Conservation (phyloP, 108 stramenopile genomes). For the Discostella stelligeroides region DNA sequence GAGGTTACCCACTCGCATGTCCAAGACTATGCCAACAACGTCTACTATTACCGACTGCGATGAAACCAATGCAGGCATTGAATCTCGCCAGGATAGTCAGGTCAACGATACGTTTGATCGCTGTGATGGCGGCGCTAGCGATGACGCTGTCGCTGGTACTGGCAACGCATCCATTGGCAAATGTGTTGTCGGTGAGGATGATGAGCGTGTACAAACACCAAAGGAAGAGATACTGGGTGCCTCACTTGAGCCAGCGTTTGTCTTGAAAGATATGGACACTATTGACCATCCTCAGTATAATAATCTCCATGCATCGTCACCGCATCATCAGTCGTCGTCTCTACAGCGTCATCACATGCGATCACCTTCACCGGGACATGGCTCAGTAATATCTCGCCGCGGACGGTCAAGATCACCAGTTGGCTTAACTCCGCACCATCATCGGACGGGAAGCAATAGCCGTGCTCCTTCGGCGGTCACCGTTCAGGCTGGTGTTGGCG, state of each 20-base stretch:
- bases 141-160: not conserved
- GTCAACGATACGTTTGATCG: not conserved
- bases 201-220: slow-evolving; percentile 1
- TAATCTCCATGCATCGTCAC: not conserved
- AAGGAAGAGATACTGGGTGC: not conserved
- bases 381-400: slow-evolving; percentile 21
- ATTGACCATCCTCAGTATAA: slow-evolving; percentile 5
- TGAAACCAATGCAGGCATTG: not conserved
- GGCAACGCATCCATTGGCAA: too few relatives aligned
- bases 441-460: slow-evolving; percentile 13
- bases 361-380: slow-evolving; percentile 4
- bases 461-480: slow-evolving; percentile 2
- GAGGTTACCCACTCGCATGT: slow-evolving; percentile 7
- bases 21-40: not conserved
- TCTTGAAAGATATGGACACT: slow-evolving; percentile 8
- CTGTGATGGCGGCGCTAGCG: not conserved
- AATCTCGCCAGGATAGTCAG: slow-evolving; percentile 12
- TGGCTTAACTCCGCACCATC: slow-evolving; percentile 10
- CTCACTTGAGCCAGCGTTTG: slow-evolving; percentile 4
- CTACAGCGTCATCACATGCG: slow-evolving; percentile 7
- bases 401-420: slow-evolving; percentile 29
- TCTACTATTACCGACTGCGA: not conserved
- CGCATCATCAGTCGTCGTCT: not conserved
- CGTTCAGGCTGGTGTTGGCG: not conserved
- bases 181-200: not conserved